Evolutionary conservation across 192 early-diverging fungal species (phyloP).

Genomic region (Umbelopsis vinacea): DNA sequence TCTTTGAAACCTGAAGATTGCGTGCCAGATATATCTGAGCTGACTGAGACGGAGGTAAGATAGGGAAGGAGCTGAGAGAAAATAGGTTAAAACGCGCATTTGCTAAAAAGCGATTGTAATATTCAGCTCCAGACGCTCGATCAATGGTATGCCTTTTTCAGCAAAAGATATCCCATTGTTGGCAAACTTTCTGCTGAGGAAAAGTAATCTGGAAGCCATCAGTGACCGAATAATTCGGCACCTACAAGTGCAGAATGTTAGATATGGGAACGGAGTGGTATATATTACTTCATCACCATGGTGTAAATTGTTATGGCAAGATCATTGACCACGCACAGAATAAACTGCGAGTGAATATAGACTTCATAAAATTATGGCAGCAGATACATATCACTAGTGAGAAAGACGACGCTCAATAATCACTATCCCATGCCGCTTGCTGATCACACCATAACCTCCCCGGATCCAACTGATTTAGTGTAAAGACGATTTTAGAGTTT

Average conservation of each 20-base stretch:
- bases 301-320: no score
- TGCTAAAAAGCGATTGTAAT: no score
- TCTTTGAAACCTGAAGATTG: slow-evolving; percentile 76
- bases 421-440: not conserved
- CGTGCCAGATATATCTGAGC: slow-evolving; percentile 64
- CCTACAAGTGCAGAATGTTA: not conserved
- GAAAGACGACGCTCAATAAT: not conserved
- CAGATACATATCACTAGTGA: no score
- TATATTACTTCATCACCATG: not conserved
- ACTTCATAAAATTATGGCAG: no score
- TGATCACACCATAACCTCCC: no score
- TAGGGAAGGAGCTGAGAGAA: not conserved
- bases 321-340: not conserved
- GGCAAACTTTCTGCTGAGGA: slow-evolving; percentile 52
- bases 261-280: not conserved
- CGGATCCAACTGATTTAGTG: not conserved
- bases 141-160: slow-evolving; percentile 72
- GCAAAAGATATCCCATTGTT: slow-evolving; percentile 73
- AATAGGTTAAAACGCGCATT: not conserved
- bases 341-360: not conserved
- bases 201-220: not conserved
- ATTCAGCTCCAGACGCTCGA: slow-evolving; percentile 59
- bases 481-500: slow-evolving; percentile 9
- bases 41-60: slow-evolving; percentile 64
- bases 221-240: not conserved